Conservation (phyloP, 768 basidiomycete species). For the Lactarius hatsudake region DNA sequence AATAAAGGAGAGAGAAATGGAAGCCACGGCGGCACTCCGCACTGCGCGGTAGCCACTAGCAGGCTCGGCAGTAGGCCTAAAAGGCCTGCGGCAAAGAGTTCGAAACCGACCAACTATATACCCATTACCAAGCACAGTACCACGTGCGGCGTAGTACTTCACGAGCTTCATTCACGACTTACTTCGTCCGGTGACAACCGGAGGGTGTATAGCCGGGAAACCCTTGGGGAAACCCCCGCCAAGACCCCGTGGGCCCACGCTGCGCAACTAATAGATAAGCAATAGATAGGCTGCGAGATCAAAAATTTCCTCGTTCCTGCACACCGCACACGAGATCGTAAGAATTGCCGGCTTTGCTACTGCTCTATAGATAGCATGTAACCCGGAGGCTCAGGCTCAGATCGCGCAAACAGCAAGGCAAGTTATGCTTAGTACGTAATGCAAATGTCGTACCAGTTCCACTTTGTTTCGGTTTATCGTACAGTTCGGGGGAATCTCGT, state of each 20-base stretch:
- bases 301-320: neutral
- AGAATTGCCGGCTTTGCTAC: neutral
- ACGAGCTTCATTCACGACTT: no score
- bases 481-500: neutral
- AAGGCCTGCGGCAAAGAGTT: no score
- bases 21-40: neutral
- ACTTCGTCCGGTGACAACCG: no score
- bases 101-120: neutral
- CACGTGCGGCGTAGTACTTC: neutral
- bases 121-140: neutral
- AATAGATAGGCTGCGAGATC: neutral
- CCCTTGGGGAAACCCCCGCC: neutral
- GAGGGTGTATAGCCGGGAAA: no score
- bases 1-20: neutral
- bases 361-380: neutral
- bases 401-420: no score
- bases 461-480: neutral
- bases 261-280: neutral
- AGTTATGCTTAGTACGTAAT: neutral
- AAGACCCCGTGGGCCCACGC: neutral
- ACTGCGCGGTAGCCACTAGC: no score
- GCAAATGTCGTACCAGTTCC: no score
- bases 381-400: neutral
- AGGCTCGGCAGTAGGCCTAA: no score
- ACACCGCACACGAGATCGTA: neutral